Evolutionary conservation across 116 monocot genomes (phyloP).

Genomic region (Cymodocea nodosa): DNA sequence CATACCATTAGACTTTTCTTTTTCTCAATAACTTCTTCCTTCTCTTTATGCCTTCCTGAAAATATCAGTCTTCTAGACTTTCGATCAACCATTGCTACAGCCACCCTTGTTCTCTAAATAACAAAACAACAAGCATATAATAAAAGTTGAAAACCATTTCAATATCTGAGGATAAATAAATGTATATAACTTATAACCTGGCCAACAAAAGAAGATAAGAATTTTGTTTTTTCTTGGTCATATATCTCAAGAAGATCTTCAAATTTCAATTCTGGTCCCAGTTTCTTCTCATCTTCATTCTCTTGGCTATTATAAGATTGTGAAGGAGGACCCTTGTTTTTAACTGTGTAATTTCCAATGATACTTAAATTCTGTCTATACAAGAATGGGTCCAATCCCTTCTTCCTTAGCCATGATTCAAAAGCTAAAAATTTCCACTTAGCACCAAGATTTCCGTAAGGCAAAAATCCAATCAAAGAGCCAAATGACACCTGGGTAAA

Average conservation of each 20-base stretch:
- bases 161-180: not conserved
- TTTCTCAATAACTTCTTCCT: slow-evolving; percentile 64
- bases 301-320: slow-evolving; percentile 21
- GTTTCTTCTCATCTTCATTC: slow-evolving; percentile 12
- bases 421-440: slow-evolving; percentile 92
- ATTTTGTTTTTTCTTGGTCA: slow-evolving; percentile 71
- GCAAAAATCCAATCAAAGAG: slow-evolving; percentile 76
- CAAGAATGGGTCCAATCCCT: slow-evolving; percentile 54
- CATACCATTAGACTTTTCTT: slow-evolving; percentile 80
- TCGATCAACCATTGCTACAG: slow-evolving; percentile 52
- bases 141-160: not conserved
- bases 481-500: slow-evolving; percentile 69
- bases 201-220: slow-evolving; percentile 89
- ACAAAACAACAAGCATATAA: slow-evolving; percentile 13
- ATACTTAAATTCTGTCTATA: slow-evolving; percentile 62
- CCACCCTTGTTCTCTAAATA: slow-evolving; percentile 56
- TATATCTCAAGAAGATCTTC: slow-evolving; percentile 63
- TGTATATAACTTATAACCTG: slow-evolving; percentile 32
- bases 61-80: slow-evolving; percentile 60
- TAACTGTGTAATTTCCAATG: slow-evolving; percentile 34
- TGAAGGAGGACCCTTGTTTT: slow-evolving; percentile 15
- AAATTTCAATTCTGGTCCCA: slow-evolving; percentile 37
- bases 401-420: slow-evolving; percentile 89
- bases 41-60: slow-evolving; percentile 71
- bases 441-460: slow-evolving; percentile 74